Base-by-base conservation (phyloP, 1,284 basidiomycete genomes). In the Cryptococcus jaspeensis region DNA sequence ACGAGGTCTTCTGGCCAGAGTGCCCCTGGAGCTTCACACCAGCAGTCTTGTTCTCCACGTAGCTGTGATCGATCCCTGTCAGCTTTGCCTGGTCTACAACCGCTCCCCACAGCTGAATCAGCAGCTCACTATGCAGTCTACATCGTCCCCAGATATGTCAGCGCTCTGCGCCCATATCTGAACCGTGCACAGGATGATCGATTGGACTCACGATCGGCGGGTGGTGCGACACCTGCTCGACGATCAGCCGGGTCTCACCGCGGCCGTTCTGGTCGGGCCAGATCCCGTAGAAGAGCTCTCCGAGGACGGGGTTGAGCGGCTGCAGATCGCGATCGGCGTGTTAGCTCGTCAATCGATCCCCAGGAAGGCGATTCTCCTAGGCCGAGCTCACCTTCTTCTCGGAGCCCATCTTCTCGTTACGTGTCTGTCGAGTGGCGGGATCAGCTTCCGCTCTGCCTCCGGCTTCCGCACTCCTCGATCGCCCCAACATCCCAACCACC, bases 211-310 rank as follows among this genome's bases (percentile, higher is more conserved):
- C 75, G 67, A 93, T 88, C 6, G 91, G 90, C 3, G 92, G 92
- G 76, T 95, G 92, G 72, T 95, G 93, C 28, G 92, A 95, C 51
- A 97, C 94, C 78, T 99, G 95, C 80, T 99, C 95, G n/a, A 95
- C 90, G 39, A 89, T 83, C 32, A 99, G 84, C 46, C 82, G 81
- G 15, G 91, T 94, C 74, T 89, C 84, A n/a, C 90, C 90, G 22
- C 88, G 85, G n/a, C 84, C 85, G 60, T 85, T 80, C 62, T 81
- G 80, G 71, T 89, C 87, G 1, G 92, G 89, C 94, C 95, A 99
- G 60, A 82, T 76, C 48, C 95, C 95, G 65, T 93, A 92, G 81
- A 98, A 98, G 40, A 93, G 80, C 87, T 94, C 91, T 77, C 93
- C 94, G 28, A 98, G 87, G 13, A 95, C 91, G 38, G 94, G 94